Base-by-base conservation (phyloP, 495 filamentous ascomycete species). In the Penicillium subrubescens region DNA sequence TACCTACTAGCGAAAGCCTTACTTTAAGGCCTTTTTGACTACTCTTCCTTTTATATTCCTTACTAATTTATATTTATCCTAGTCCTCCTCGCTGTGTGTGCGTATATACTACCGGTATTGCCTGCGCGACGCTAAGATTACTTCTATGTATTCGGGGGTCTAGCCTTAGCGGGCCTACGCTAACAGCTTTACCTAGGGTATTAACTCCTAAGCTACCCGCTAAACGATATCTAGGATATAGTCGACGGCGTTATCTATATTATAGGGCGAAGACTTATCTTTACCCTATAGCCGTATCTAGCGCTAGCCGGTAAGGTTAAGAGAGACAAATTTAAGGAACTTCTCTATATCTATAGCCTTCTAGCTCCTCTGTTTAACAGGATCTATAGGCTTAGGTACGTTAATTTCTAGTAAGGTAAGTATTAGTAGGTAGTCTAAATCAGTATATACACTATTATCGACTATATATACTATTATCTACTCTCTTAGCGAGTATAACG, bases 351-450 rank as follows among this genome's bases (percentile, higher is more conserved):
- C 43, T 46, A 46, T 46, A 19, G 43, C 43, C n/a, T 46, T 46
- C 19, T 46, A 46, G 3, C 21, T 19, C 6, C 7, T 2, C 1
- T 17, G 17, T 7, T 21, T n/a, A 21, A 46, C 21, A 46, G 43
- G 43, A 2, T 46, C 17, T 21, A 39, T 4, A 15, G 43, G n/a
- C 5, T 46, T 17, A 5, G 7, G 43, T 7, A 46, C 7, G n/a
- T 46, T 10, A 8, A 21, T 21, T 46, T 46, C 43, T n/a, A 46
- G 43, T 46, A 46, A 1, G 8, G 43, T 46, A 21, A 19, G 43
- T 5, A 21, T 46, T 23, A 57, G 64, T 14, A 60, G 35, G 58
- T 70, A 58, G 31, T 70, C 57, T 0, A 53, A 70, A 19, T 62
- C 41, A 1, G 43, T 57, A 25, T 66, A 43, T 2, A 63, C 10